Evolutionary conservation across 352 stramenopile genomes (phyloP).

Genomic region (Globisporangium cederbergense): DNA sequence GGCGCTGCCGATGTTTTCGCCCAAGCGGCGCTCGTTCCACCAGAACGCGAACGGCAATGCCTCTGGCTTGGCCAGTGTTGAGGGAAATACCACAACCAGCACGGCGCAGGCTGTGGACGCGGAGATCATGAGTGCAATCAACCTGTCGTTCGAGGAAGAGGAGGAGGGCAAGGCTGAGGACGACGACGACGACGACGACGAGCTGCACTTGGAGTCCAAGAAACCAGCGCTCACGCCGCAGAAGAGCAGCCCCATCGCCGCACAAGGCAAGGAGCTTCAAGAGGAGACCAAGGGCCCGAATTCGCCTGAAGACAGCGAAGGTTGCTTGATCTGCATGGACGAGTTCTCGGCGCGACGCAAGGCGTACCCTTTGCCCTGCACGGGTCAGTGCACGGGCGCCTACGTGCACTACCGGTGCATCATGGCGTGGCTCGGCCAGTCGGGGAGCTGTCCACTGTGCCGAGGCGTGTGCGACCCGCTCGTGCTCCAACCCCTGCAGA

Average conservation of each 20-base stretch:
- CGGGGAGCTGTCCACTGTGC: slow-evolving; percentile 78
- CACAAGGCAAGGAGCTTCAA: slow-evolving; percentile 10
- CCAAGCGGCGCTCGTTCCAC: slow-evolving; percentile 38
- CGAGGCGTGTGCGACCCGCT: slow-evolving; percentile 76
- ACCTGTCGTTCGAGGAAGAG: slow-evolving; percentile 26
- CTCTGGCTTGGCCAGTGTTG: neutral
- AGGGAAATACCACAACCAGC: neutral
- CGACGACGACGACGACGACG: slow-evolving; percentile 24
- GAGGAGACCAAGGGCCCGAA: slow-evolving; percentile 12
- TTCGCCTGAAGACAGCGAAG: slow-evolving; percentile 28
- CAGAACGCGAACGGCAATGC: neutral
- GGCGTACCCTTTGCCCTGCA: slow-evolving; percentile 81
- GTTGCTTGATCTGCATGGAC: slow-evolving; percentile 88
- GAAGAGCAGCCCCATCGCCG: slow-evolving; percentile 3
- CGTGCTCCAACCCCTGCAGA: slow-evolving; percentile 80
- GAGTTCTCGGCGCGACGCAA: slow-evolving; percentile 83
- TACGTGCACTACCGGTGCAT: slow-evolving; percentile 87
- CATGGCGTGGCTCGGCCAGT: slow-evolving; percentile 86
- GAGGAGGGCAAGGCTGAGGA: slow-evolving; percentile 34
- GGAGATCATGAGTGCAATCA: slow-evolving; percentile 28
- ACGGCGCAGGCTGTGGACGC: slow-evolving; percentile 19
- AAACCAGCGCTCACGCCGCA: slow-evolving; percentile 1
- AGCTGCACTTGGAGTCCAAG: slow-evolving; percentile 13
- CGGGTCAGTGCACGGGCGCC: slow-evolving; percentile 70
- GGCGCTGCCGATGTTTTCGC: slow-evolving; percentile 53